These are phyloP conservation scores for Saccharomycopsis sp. DNA, from an alignment of 805 yeast genomes.

Conservation along the genomic window DNA sequence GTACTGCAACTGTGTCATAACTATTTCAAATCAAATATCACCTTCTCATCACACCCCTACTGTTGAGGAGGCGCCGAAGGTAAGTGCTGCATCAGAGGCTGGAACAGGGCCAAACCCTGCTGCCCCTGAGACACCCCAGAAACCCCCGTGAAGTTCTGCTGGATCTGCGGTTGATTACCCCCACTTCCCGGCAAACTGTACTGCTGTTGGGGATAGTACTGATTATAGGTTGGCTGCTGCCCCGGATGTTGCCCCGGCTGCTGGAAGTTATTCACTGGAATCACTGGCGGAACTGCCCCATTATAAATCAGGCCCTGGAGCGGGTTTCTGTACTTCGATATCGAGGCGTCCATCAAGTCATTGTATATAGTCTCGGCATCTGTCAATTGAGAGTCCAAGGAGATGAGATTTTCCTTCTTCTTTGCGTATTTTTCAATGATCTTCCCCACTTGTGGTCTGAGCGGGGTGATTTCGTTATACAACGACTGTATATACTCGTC, in stretches of 20 bases:
- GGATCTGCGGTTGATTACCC: too few species aligned
- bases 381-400: constrained; percentile 62
- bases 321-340: constrained; percentile 23
- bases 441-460: constrained; percentile 68
- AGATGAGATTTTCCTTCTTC: constrained; percentile 69
- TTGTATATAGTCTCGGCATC: constrained; percentile 66
- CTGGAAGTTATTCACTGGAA: constrained; percentile 14
- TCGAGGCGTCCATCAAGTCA: constrained; percentile 52
- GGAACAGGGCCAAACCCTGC: too few species aligned
- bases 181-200: not conserved
- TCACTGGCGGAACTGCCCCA: constrained; percentile 9
- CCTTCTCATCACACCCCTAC: too few species aligned
- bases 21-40: too few species aligned
- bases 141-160: too few species aligned
- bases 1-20: too few species aligned
- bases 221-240: not conserved
- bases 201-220: not conserved
- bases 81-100: too few species aligned
- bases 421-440: constrained; percentile 71
- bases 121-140: too few species aligned
- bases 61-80: too few species aligned
- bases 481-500: constrained; percentile 65
- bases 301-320: constrained; percentile 18
- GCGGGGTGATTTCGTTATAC: constrained; percentile 64
- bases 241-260: constrained; percentile 3